Base-by-base conservation (phyloP, 2,329 filamentous ascomycete species). In the Calonectria honghensis region DNA sequence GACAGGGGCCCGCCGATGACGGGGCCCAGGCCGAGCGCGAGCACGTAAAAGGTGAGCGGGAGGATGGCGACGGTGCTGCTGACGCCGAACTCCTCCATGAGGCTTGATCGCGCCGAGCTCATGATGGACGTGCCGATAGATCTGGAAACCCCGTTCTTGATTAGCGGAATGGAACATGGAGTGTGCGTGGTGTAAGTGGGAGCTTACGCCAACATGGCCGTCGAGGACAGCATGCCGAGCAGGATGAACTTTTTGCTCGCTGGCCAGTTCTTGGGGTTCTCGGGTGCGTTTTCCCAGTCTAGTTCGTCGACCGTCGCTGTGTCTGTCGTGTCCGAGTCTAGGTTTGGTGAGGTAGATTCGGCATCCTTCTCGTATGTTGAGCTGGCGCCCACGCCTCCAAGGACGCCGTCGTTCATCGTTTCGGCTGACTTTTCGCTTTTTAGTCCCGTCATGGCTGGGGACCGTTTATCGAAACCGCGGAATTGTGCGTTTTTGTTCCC, bases 11-110 rank as follows among this genome's bases (percentile, higher is more conserved):
- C 91, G 13, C 89, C 90, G 18, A 92, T 75, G 65, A 93, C 83
- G 9, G 92, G 92, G 0, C 92, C 92, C 20, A 93, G 85, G 4
- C 85, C 90, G 0, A 94, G 86, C 0, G 91, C 92, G 13, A 93
- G 83, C 7, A 91, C 88, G 81, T 92, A 94, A 7, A 92, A 81
- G 0, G 92, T 89, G 0, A 94, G 82, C 0, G 90, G 89, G 0
- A 93, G 83, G n/a, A 94, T 84, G 0, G 92, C 89, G 10, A 88
- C 86, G 1, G 90, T 92, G 64, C 87, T 86, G 18, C 86, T 87
- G 16, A 93, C 86, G 57, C 86, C 77, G 80, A 94, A 94, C 9
- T 90, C 85, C 0, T 79, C 51, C 83, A 88, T 88, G 7, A 93
- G 80, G 4, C 89, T 35, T 1, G 32, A 41, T 0, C 78, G 79